A percentile compares a stretch with the other conserved stretches of the same genome.
phyloP scores from a whole-genome alignment of 306 rosid genomes.

The Prunus davidiana region DNA sequence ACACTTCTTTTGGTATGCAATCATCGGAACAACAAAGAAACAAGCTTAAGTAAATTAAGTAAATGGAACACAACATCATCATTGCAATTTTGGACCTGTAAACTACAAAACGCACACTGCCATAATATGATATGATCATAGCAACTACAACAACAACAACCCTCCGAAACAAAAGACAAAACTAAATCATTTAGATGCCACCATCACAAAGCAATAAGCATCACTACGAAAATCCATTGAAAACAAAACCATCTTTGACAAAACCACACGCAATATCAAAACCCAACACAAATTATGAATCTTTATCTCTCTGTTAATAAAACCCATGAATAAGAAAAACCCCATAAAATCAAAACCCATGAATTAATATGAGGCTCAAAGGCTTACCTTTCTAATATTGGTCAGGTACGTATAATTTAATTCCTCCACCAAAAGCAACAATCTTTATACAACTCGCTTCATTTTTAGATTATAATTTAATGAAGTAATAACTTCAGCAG shows the following conservation, averaged over 20 bases:
- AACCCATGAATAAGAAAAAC: not conserved
- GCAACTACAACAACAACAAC: slow-evolving; percentile 9
- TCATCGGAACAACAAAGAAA: slow-evolving; percentile 26
- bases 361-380: not conserved
- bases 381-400: slow-evolving; percentile 38
- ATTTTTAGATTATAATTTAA: slow-evolving; percentile 26
- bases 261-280: slow-evolving; percentile 44
- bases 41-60: slow-evolving; percentile 17
- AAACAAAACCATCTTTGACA: slow-evolving; percentile 30
- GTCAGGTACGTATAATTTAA: slow-evolving; percentile 35
- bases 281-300: slow-evolving; percentile 28
- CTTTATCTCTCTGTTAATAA: slow-evolving; percentile 3
- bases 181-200: slow-evolving; percentile 42
- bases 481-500: slow-evolving; percentile 5
- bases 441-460: slow-evolving; percentile 31
- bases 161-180: slow-evolving; percentile 14
- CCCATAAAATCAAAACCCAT: slow-evolving; percentile 11
- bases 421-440: slow-evolving; percentile 34
- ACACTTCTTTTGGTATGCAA: slow-evolving; percentile 28
- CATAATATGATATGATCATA: slow-evolving; percentile 25
- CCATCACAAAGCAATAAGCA: not conserved
- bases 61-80: slow-evolving; percentile 25
- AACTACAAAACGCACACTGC: slow-evolving; percentile 10
- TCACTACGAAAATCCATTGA: slow-evolving; percentile 16
- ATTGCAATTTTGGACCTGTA: slow-evolving; percentile 15